Percentiles rank a stretch among this genome's conserved stretches.
Evolutionary conservation across 345 rosid species (phyloP).

Genomic region (Aquilaria yunnanensis): DNA sequence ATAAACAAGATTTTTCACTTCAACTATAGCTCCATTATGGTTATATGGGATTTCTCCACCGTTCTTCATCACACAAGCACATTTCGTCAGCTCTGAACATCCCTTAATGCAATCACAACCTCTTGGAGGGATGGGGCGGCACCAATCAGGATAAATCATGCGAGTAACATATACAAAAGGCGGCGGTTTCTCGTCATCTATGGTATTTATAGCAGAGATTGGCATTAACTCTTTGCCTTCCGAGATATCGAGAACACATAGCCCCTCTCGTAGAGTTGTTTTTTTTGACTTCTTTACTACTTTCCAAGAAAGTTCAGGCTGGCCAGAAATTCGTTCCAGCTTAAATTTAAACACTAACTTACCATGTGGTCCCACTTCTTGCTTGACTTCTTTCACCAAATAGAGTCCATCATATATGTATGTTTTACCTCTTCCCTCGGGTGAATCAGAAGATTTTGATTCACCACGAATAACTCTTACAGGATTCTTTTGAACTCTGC

Average conservation of each 20-base stretch:
- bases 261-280: conserved; percentile 44
- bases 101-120: conserved; percentile 52
- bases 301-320: conserved; percentile 84
- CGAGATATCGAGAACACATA: conserved; percentile 56
- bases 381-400: conserved; percentile 48
- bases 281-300: conserved; percentile 55
- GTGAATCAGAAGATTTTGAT: conserved; percentile 31
- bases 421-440: conserved; percentile 27
- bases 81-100: conserved; percentile 44
- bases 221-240: conserved; percentile 61
- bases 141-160: conserved; percentile 57
- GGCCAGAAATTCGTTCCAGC: conserved; percentile 56
- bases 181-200: conserved; percentile 62
- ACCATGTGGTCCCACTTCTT: conserved; percentile 57
- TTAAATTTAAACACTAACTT: conserved; percentile 62
- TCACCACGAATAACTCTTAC: conserved; percentile 85
- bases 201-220: conserved; percentile 63
- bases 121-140: conserved; percentile 32
- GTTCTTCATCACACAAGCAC: conserved; percentile 57
- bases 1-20: conserved; percentile 51
- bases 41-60: conserved; percentile 80
- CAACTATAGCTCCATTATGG: conserved; percentile 66
- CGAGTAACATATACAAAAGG: conserved; percentile 43
- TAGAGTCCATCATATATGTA: conserved; percentile 82
- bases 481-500: conserved; percentile 28